Percentiles rank a stretch among this genome's conserved stretches.
These are phyloP conservation scores for Pseudocercospora vitis DNA, from an alignment of 2,329 filamentous ascomycete genomes.

Conservation along the genomic window DNA sequence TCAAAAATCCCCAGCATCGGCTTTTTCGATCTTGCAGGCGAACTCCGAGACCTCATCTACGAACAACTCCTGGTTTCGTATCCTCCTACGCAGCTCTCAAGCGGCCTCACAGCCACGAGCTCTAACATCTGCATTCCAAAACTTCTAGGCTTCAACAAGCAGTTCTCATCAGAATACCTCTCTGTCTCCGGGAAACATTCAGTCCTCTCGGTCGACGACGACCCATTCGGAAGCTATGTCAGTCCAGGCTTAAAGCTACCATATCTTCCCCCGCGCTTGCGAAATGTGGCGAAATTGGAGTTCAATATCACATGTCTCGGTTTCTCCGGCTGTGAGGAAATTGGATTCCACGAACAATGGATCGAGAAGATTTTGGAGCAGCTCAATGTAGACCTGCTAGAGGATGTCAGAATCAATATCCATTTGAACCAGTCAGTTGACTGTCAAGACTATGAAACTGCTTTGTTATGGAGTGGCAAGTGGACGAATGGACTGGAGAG, in stretches of 20 bases:
- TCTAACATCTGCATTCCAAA: background rate
- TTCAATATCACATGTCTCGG: constrained; percentile 9
- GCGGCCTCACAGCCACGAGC: constrained; percentile 5
- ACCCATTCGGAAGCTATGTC: constrained; percentile 1
- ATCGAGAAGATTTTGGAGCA: constrained; percentile 8
- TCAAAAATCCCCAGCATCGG: background rate
- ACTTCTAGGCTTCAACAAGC: constrained; percentile 11
- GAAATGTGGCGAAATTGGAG: background rate
- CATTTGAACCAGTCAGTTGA: constrained; percentile 1
- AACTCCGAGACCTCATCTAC: constrained; percentile 21
- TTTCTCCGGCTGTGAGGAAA: constrained; percentile 4
- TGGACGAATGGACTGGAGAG: constrained; percentile 4
- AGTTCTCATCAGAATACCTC: constrained; percentile 12
- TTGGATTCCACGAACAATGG: constrained; percentile 8
- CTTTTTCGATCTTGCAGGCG: constrained; percentile 16
- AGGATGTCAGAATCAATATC: constrained; percentile 6
- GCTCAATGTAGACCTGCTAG: background rate
- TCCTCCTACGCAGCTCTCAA: background rate
- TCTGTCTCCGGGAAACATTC: background rate
- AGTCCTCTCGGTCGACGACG: constrained; percentile 8
- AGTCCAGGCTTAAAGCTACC: constrained; percentile 7
- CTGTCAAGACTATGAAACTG: constrained; percentile 10
- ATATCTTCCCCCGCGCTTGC: background rate
- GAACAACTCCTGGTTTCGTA: constrained; percentile 1
- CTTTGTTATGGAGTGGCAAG: constrained; percentile 18